Evolutionary conservation across 306 rosid species (phyloP), one percentile per base, ranked within the genome.

Genomic region (Quercus engelmannii): DNA sequence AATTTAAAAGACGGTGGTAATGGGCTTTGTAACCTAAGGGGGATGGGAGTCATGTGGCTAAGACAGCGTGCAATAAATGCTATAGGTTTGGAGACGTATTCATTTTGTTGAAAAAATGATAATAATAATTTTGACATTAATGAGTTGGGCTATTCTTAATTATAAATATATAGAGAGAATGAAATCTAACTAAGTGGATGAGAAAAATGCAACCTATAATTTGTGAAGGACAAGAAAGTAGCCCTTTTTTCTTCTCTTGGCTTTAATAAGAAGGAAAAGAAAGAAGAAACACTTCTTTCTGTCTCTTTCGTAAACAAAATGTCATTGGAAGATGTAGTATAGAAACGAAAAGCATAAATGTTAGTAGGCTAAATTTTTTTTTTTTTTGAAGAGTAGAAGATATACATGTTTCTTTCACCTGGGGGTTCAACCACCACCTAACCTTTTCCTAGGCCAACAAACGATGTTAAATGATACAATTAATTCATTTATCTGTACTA

Each of bases 361-460:
- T 41, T 41, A 41, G 0, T 35, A 19, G 46, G 19, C 69, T 71
- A 62, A 49, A 17, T 26, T 26, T 25, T 25, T 35, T 64, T 6
- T 64, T 67, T 31, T 35, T 71, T n/a, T 19, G 55, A 31, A 62
- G n/a, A 73, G 73, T 83, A 78, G 49, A 73, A 41, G 46, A 41
- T 41, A 8, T 41, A 8, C 46, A 41, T 74, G 88, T 41, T 81
- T 65, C 35, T 75, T 75, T 77, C 75, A 9, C 74, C 21, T 5
- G 67, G 89, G 54, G 90, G 97, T 94, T 92, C 93, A 94, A 94
- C 98, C 18, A 94, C 97, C 97, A 92, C 93, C 97, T 70, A 92
- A 94, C 82, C 62, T 78, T 82, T 80, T 81, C 61, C 88, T 86
- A 87, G 84, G 90, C 93, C 96, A 89, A 88, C 91, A 87, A 89